A percentile compares a stretch with the other conserved stretches of the same genome.
Conservation (phyloP, 768 basidiomycete species). For the Neoboletus subvelutipes region DNA sequence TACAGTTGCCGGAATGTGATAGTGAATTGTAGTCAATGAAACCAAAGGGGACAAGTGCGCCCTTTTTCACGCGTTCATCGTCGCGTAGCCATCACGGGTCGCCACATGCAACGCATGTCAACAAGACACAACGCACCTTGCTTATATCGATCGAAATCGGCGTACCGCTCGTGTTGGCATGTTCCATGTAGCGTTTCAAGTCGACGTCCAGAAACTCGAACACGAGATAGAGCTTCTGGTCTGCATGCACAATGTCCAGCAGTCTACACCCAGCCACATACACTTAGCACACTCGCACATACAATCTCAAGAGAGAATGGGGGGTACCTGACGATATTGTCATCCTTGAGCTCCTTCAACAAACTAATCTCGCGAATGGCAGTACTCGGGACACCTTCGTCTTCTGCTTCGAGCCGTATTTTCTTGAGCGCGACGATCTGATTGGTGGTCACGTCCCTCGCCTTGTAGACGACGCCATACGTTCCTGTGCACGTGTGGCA, state of each 20-base stretch:
- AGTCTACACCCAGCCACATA: slow-evolving; percentile 52
- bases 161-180: slow-evolving; percentile 65
- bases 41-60: not conserved
- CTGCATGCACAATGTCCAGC: slow-evolving; percentile 94
- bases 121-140: slow-evolving; percentile 60
- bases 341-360: slow-evolving; percentile 94
- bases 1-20: not conserved
- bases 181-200: slow-evolving; percentile 95
- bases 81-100: slow-evolving; percentile 8
- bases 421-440: slow-evolving; percentile 96
- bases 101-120: slow-evolving; percentile 2
- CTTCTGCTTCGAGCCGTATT: slow-evolving; percentile 96
- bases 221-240: slow-evolving; percentile 96
- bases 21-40: slow-evolving; percentile 5
- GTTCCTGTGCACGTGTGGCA: slow-evolving; percentile 60
- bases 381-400: slow-evolving; percentile 97
- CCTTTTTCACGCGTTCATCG: slow-evolving; percentile 26
- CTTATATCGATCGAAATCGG: slow-evolving; percentile 73
- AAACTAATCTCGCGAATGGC: slow-evolving; percentile 98
- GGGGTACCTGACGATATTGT: slow-evolving; percentile 85
- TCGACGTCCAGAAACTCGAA: slow-evolving; percentile 98
- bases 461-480: slow-evolving; percentile 98
- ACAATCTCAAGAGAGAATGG: not conserved
- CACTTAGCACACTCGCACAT: slow-evolving; percentile 8
- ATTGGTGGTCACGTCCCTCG: slow-evolving; percentile 75